phyloP scores from a whole-genome alignment of 2,329 filamentous ascomycete genomes.

The Seiridium unicorne region DNA sequence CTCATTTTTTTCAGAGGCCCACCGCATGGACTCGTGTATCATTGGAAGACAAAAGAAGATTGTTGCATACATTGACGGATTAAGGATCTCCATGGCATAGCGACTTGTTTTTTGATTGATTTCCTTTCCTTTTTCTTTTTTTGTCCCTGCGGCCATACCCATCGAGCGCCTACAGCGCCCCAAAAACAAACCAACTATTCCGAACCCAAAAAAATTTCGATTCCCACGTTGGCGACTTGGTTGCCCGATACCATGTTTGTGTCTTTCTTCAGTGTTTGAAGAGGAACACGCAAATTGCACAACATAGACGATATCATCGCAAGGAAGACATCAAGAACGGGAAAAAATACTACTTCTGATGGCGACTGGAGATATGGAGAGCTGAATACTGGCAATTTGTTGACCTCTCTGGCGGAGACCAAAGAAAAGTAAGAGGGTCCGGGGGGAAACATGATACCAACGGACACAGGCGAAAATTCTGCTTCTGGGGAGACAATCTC shows the following conservation, averaged over 20 bases:
- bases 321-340: not conserved
- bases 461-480: not conserved
- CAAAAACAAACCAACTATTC: slow-evolving; percentile 24
- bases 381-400: not conserved
- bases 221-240: slow-evolving; percentile 15
- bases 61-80: slow-evolving; percentile 42
- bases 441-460: slow-evolving; percentile 3
- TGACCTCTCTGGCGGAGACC: not conserved
- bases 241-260: not conserved
- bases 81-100: slow-evolving; percentile 44
- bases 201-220: slow-evolving; percentile 27
- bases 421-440: not conserved
- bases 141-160: slow-evolving; percentile 27
- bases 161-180: slow-evolving; percentile 24
- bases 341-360: not conserved
- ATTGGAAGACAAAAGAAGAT: slow-evolving; percentile 39
- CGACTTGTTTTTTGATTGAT: slow-evolving; percentile 37
- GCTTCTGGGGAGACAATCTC: slow-evolving; percentile 4
- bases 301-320: slow-evolving; percentile 7
- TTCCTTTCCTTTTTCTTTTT: slow-evolving; percentile 23
- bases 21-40: slow-evolving; percentile 33
- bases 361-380: not conserved
- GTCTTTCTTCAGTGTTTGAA: not conserved
- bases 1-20: slow-evolving; percentile 12
- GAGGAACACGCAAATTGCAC: slow-evolving; percentile 4